Evolutionary conservation across 2,329 filamentous ascomycete species (phyloP).

Genomic region (Simplicillium aogashimaense): DNA sequence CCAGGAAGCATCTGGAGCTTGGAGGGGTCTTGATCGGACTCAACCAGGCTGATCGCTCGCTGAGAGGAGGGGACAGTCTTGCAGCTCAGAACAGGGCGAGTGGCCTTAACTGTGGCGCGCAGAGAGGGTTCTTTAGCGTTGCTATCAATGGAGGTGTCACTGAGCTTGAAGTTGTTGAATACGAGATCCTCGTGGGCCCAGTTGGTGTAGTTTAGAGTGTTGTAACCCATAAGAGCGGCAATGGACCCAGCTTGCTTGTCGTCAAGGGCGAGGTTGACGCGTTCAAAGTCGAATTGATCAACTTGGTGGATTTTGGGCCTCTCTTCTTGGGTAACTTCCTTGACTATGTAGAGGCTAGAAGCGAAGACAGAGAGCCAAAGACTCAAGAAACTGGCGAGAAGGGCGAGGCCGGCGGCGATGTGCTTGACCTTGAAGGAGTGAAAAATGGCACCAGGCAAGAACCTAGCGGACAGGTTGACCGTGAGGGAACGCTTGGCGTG

Average conservation of each 20-base stretch:
- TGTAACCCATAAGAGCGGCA: slow-evolving; percentile 15
- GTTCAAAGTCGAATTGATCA: slow-evolving; percentile 15
- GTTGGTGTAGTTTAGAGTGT: slow-evolving; percentile 17
- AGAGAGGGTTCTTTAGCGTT: slow-evolving; percentile 6
- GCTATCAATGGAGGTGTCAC: slow-evolving; percentile 3
- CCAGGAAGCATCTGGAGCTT: slow-evolving; percentile 3
- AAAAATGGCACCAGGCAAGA: slow-evolving; percentile 12
- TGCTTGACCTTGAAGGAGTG: slow-evolving; percentile 10
- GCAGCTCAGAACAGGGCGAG: slow-evolving; percentile 12
- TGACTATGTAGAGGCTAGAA: slow-evolving; percentile 14
- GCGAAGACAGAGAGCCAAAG: slow-evolving; percentile 14
- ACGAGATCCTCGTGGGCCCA: slow-evolving; percentile 20
- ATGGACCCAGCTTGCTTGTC: slow-evolving; percentile 14
- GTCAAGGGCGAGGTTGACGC: slow-evolving; percentile 11
- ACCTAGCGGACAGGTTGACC: slow-evolving; percentile 11
- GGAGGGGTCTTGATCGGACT: slow-evolving; percentile 3
- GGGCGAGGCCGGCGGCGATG: slow-evolving; percentile 7
- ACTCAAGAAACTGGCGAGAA: too few relatives aligned
- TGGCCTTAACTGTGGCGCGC: slow-evolving; percentile 8
- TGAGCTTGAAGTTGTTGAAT: slow-evolving; percentile 12
- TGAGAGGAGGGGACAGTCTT: slow-evolving; percentile 7
- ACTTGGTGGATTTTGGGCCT: slow-evolving; percentile 13
- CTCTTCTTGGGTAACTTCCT: slow-evolving; percentile 11
- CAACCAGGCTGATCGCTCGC: slow-evolving; percentile 5
- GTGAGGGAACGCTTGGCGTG: slow-evolving; percentile 9